Evolutionary conservation across 768 basidiomycete genomes (phyloP), one percentile per base, ranked within the genome.

Genomic region (Mycena crocata): DNA sequence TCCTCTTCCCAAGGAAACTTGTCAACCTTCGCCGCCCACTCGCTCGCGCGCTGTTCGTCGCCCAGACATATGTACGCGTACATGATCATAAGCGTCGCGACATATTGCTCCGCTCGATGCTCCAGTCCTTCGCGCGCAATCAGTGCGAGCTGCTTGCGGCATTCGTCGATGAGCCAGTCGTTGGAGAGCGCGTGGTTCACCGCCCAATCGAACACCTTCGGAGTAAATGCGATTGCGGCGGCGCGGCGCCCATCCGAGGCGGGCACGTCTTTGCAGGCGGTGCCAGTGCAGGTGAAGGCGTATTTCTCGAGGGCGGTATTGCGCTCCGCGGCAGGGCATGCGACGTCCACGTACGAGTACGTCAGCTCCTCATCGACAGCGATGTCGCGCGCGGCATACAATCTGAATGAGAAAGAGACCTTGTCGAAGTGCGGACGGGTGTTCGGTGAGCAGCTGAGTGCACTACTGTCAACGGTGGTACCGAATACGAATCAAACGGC

Each of bases 311-410:
- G 75, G 5, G 57, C 67, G 17, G 54, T 59, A 40, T 77, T 70
- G 28, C 82, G 78, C 52, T 70, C 50, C 30, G 74, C 68, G 13
- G 60, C 59, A 23, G 74, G 17, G 12, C 40, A 23, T n/a, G 54
- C 42, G 21, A 71, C 50, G 2, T 62, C 34, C 32, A 68, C 69
- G 70, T 80, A 83, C 19, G 72, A 61, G 57, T 70, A 70, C 32
- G 78, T 76, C 34, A 82, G 68, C 57, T 82, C 76, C 64, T 81
- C 81, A 13, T 75, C 77, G 4, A 63, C 64, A 23, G 71, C 70
- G 46, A 81, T 80, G 34, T 73, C 60, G 9, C 76, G 73, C 39
- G 71, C 58, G 0, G 80, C 78, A 37, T 62, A 71, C 2, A 81
- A 66, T 45, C 74, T 67, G 37, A 71, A 67, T 5, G 77, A 78